Evolutionary conservation across 2,329 filamentous ascomycete genomes (phyloP), one percentile per base, ranked within the genome.

Genomic region (Pseudogymnoascus sp.): DNA sequence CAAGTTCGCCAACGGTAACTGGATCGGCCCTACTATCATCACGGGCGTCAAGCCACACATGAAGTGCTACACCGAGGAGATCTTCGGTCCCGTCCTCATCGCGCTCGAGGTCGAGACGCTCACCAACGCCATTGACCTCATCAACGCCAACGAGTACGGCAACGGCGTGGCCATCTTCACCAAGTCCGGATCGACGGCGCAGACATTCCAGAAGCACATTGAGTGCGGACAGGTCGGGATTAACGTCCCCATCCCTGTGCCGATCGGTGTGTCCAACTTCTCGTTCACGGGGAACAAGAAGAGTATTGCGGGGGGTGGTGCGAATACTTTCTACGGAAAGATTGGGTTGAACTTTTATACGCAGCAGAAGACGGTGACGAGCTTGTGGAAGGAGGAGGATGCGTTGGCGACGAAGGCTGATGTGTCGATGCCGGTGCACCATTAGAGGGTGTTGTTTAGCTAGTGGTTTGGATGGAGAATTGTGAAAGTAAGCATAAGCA

Each of bases 301-400:
- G 82, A 91, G 86, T 71, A 81, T 97, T 62, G 94, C 94, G 0
- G 94, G 93, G 61, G 92, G 92, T 60, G 93, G 94, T 64, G 89
- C 90, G 37, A 96, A 84, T 77, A 96, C 92, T 13, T 97, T 99
- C 74, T 99, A 99, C 76, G 94, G 94, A 67, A 89, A 90, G 76
- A 90, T 92, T 0, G 94, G 93, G 24, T 77, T 99, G 73, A 87
- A 89, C 72, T 99, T 99, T 74, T 97, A 96, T 76, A 99, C 94
- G 2, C 94, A 97, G 78, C 84, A 89, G 72, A 97, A 99, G 89
- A 99, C 94, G 2, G 94, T 99, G 58, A 99, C 94, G 60, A 88
- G 90, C 67, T 77, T 95, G 73, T 99, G 94, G 94, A 85, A 85
- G 71, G 85, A 83, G 64, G 86, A 92, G 71, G 92, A 97, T 77